Evolutionary conservation across 2,329 filamentous ascomycete genomes (phyloP).

Genomic region (Hymenoscyphus albidus): DNA sequence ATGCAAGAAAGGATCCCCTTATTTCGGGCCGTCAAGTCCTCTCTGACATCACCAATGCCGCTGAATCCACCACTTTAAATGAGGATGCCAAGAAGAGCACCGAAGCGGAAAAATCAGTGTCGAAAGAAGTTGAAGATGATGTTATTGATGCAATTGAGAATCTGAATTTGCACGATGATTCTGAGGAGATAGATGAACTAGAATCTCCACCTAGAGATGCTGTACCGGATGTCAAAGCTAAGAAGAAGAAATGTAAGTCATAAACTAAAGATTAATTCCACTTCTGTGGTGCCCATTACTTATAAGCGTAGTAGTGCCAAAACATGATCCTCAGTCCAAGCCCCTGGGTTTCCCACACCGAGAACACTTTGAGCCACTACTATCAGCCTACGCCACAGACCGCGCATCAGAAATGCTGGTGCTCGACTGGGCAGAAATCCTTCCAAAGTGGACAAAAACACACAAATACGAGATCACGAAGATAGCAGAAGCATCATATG

Average conservation of each 20-base stretch:
- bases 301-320: not conserved
- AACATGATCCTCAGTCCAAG: not conserved
- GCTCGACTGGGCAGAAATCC: slow-evolving; percentile 52
- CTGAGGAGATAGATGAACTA: not conserved
- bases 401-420: slow-evolving; percentile 12
- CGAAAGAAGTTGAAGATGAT: not conserved
- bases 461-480: slow-evolving; percentile 49
- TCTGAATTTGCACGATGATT: not conserved
- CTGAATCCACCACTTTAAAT: not conserved
- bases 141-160: not conserved
- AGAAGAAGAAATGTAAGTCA: not conserved
- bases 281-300: not conserved
- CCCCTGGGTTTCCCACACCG: not conserved
- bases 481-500: slow-evolving; percentile 64
- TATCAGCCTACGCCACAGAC: slow-evolving; percentile 23
- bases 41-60: slow-evolving; percentile 3
- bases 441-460: slow-evolving; percentile 39
- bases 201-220: not conserved
- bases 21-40: not conserved
- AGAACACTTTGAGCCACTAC: slow-evolving; percentile 16
- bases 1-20: not conserved
- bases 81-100: not conserved
- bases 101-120: not conserved
- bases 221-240: not conserved
- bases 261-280: too few species aligned